Evolutionary conservation across 208 protist species (phyloP).

Genomic region (Trypanosoma platydactyli): DNA sequence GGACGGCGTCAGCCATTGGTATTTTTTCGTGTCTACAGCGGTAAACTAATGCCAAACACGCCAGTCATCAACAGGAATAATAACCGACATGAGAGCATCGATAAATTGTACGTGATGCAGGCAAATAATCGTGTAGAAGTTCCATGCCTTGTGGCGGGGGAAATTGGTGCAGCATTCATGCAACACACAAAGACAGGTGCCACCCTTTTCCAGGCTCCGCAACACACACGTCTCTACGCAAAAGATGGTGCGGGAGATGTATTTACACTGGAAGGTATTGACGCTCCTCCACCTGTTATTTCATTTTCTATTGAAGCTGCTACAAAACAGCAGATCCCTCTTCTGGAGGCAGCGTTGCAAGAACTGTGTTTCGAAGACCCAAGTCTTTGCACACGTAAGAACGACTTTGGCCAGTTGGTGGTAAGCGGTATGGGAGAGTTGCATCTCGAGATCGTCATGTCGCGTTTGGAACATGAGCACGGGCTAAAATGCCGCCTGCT

Average conservation of each 20-base stretch:
- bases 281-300: slow-evolving; percentile 96
- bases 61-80: slow-evolving; percentile 71
- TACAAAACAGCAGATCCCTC: slow-evolving; percentile 73
- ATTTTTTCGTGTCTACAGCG: slow-evolving; percentile 93
- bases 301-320: slow-evolving; percentile 93
- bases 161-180: slow-evolving; percentile 84
- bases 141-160: slow-evolving; percentile 59
- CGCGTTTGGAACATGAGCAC: slow-evolving; percentile 93
- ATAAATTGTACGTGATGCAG: slow-evolving; percentile 92
- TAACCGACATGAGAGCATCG: slow-evolving; percentile 46
- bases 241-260: slow-evolving; percentile 33
- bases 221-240: slow-evolving; percentile 6
- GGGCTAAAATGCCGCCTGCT: slow-evolving; percentile 83
- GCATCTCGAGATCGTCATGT: slow-evolving; percentile 94
- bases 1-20: slow-evolving; percentile 79
- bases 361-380: slow-evolving; percentile 94
- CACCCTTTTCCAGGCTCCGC: slow-evolving; percentile 55
- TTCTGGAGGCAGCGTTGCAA: slow-evolving; percentile 91
- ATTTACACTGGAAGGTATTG: slow-evolving; percentile 81
- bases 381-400: slow-evolving; percentile 87
- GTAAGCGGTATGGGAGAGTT: slow-evolving; percentile 96
- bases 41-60: slow-evolving; percentile 61
- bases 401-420: slow-evolving; percentile 91
- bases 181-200: slow-evolving; percentile 68
- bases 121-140: slow-evolving; percentile 81